A percentile compares a stretch with the other conserved stretches of the same genome.
Conservation (phyloP, 164 flowering plant species). For the Platanus orientalis region DNA sequence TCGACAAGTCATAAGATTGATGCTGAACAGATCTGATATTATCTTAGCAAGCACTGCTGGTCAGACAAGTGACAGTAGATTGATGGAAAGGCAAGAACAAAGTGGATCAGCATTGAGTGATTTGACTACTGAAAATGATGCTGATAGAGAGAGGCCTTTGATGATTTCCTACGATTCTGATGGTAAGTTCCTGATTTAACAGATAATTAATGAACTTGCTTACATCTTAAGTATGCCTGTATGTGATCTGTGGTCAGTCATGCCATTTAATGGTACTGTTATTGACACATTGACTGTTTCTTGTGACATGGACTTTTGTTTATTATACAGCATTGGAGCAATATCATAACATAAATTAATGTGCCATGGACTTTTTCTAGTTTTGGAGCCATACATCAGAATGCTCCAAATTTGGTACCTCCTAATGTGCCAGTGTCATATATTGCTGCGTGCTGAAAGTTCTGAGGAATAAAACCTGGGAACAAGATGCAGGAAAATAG, state of each 20-base stretch:
- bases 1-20: conserved; percentile 67
- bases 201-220: not conserved
- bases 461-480: no score
- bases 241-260: not conserved
- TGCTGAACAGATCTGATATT: conserved; percentile 59
- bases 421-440: no score
- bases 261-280: no score
- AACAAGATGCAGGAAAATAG: no score
- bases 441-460: no score
- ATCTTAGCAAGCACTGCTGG: conserved; percentile 41
- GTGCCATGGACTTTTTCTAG: no score
- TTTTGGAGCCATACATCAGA: no score
- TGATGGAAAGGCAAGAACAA: conserved; percentile 8
- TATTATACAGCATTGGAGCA: no score
- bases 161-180: conserved; percentile 21
- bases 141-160: conserved; percentile 20
- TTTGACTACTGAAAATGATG: conserved; percentile 27
- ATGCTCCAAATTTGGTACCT: no score
- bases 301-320: no score
- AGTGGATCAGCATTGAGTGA: conserved; percentile 1
- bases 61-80: conserved; percentile 2
- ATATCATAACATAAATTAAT: no score
- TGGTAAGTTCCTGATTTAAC: conserved; percentile 31
- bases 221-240: not conserved
- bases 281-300: no score